These are phyloP conservation scores for Telopea speciosissima DNA, from an alignment of 177 flowering plant genomes.

Conservation along the genomic window DNA sequence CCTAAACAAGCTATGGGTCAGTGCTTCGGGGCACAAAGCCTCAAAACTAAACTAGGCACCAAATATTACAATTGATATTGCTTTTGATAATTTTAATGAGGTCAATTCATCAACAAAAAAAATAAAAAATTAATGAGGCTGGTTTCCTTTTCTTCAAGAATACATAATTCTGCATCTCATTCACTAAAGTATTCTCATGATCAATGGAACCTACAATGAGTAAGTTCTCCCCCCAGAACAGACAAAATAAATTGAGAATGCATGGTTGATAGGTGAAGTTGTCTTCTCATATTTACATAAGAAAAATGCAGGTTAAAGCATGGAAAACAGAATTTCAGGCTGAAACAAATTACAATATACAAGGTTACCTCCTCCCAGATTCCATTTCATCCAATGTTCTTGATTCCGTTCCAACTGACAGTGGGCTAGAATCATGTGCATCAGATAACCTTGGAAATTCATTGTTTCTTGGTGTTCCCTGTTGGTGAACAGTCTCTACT, in stretches of 20 bases:
- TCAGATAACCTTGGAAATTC: constrained; percentile 4
- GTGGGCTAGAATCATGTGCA: constrained; percentile 7
- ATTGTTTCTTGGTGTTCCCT: constrained; percentile 14
- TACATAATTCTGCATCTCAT: not conserved
- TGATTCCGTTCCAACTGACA: no score
- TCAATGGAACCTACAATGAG: no score
- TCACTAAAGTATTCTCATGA: not conserved
- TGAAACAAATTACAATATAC: not conserved
- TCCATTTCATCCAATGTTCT: constrained; percentile 29
- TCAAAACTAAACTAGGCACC: no score
- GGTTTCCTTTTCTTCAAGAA: no score
- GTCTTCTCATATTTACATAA: not conserved
- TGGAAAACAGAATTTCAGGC: not conserved
- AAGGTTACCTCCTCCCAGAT: constrained; percentile 31
- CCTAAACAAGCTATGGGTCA: no score
- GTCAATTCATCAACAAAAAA: no score
- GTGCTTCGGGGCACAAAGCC: no score
- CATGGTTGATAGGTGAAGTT: not conserved
- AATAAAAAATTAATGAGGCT: no score
- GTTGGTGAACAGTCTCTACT: constrained; percentile 17
- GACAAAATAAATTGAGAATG: not conserved
- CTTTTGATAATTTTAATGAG: not conserved
- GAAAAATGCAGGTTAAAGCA: not conserved
- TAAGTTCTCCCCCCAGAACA: not conserved
- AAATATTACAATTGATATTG: not conserved